Base-by-base conservation (phyloP, 2,329 filamentous ascomycete genomes). In the Aphanoascus verrucosus region DNA sequence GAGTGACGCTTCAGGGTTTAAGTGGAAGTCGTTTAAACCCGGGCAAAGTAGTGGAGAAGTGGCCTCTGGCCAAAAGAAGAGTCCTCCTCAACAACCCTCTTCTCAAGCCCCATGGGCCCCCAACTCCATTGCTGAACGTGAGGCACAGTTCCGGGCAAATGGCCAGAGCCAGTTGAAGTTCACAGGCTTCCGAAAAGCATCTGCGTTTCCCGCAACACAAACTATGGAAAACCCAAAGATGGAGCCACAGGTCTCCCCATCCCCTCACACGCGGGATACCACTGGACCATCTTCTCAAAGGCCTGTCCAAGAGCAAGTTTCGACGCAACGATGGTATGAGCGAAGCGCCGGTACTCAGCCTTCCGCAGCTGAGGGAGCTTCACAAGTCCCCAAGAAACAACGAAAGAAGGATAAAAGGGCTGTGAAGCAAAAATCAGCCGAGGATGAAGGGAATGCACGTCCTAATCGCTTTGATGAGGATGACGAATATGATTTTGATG, bases 401-500 rank as follows among this genome's bases (percentile, higher is more conserved):
- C 42, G 43, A 17, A 53, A 47, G 20, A 31, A 40, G 7, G 35
- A 40, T 20, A 40, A 35, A 14, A 34, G 17, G n/a, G 23, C 23
- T 28, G 23, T 28, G 42, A 34, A 8, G 20, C 38, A 23, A n/a
- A 15, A 35, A 20, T 23, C 35, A 41, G 28, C 1, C n/a, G 11
- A 12, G 32, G 31, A 14, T 5, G 3, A 32, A 47, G 34, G 23
- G 34, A 23, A 23, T 32, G 4, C 19, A n/a, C 35, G 51, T 3
- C 15, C 17, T 12, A 11, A 59, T 15, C 55, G 60, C 20, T 49
- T 57, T 7, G 56, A 62, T 35, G 57, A 61, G 8, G 64, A 68
- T 19, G 67, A 68, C n/a, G 61, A 63, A 1, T 65, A 66, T 17
- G 52, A 55, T 20, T 31, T 38, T 42, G 52, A 48, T n/a, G 38